Evolutionary conservation across 148 eudicot species (phyloP), one percentile per base, ranked within the genome.

Genomic region (Vaccinium corymbosum): DNA sequence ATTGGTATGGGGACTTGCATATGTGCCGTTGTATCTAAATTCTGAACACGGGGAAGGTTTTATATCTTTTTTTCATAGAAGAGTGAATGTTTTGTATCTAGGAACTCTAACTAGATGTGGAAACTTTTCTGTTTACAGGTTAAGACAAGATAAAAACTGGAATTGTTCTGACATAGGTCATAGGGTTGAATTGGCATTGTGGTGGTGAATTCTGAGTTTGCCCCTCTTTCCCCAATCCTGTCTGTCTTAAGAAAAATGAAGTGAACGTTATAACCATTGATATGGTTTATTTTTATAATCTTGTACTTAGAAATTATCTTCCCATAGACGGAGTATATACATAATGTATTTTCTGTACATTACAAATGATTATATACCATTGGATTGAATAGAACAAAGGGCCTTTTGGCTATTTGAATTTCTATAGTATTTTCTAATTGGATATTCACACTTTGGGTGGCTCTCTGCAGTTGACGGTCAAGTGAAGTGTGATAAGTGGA

Each of bases 401-500:
- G 20, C n/a, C 49, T 7, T 80, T 68, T 50, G 57, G 77, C 27
- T 66, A 12, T 22, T 38, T 11, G 20, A 3, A 22, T 13, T 10
- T 7, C 22, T 13, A 1, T 81, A 35, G 38, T 35, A 46, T 12
- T 48, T 56, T 7, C 22, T 80, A 12, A 9, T 15, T 80, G 32
- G 29, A 11, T 7, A 27, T 46, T 20, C 11, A 72, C 72, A 59
- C 11, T 61, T 62, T 61, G 25, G 27, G 52, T 38, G 19, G 35
- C 74, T 80, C 51, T 71, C 22, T 66, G 79, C 84, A 87, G 98
- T 95, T 86, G 98, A 95, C 80, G 94, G 91, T 42, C 86, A 88
- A 75, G 79, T 87, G 77, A 92, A 94, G 88, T 95, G 98, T 88
- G 95, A 94, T 82, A 94, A 91, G 59, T 95, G 98, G 98, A 91